Conservation (phyloP, 2,329 filamentous ascomycete genomes). For the Harringtonia lauricola region DNA sequence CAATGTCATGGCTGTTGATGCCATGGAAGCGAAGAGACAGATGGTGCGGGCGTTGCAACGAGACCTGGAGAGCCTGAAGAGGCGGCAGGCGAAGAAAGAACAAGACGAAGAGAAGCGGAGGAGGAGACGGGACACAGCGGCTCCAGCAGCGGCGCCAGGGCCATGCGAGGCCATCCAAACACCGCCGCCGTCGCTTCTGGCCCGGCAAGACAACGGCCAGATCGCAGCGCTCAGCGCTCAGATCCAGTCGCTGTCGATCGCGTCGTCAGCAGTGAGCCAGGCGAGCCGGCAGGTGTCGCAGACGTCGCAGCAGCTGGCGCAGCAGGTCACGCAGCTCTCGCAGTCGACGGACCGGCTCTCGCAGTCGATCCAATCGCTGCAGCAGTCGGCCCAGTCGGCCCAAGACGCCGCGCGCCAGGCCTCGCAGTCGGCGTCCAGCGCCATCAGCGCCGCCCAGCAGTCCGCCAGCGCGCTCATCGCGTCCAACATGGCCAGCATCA, state of each 20-base stretch:
- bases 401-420: constrained; percentile 14
- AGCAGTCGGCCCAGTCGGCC: constrained; percentile 13
- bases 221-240: constrained; percentile 16
- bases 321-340: constrained; percentile 16
- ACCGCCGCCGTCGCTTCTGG: constrained; percentile 13
- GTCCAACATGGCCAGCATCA: constrained; percentile 16
- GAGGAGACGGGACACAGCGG: neutral
- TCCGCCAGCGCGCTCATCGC: constrained; percentile 16
- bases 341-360: constrained; percentile 20
- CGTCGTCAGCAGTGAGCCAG: constrained; percentile 17
- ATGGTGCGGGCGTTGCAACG: constrained; percentile 2
- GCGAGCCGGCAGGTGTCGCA: constrained; percentile 19
- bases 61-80: too few relatives aligned
- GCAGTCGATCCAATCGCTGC: constrained; percentile 16
- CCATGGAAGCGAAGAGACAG: constrained; percentile 3
- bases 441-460: constrained; percentile 12
- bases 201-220: constrained; percentile 15
- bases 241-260: constrained; percentile 19
- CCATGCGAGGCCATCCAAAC: constrained; percentile 10
- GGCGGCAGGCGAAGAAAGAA: neutral
- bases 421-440: constrained; percentile 17
- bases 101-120: neutral
- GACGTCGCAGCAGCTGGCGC: constrained; percentile 21
- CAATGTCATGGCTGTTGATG: constrained; percentile 8
- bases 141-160: neutral